Conservation (phyloP, 441 rosid genomes). For the Pelargonium australe region DNA sequence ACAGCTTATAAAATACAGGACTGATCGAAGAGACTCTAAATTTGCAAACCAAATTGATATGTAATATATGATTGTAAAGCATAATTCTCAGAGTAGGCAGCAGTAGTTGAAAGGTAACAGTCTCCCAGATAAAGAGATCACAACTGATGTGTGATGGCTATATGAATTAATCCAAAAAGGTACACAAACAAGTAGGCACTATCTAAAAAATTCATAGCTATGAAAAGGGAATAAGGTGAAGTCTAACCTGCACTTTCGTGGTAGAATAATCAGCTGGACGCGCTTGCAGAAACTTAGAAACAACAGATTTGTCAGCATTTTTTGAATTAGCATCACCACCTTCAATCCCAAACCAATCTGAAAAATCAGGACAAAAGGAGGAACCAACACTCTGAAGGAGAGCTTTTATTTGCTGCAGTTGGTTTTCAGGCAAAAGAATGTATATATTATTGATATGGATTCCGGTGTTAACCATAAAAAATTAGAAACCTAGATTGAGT, state of each 20-base stretch:
- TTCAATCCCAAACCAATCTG: constrained; percentile 75
- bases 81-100: no score
- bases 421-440: constrained; percentile 20
- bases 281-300: constrained; percentile 72
- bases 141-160: no score
- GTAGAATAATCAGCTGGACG: constrained; percentile 78
- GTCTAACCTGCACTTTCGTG: constrained; percentile 39
- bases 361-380: constrained; percentile 63
- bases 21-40: no score
- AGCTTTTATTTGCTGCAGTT: constrained; percentile 79
- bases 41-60: no score
- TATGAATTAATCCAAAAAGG: no score
- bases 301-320: constrained; percentile 75
- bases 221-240: no score
- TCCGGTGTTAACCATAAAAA: background rate
- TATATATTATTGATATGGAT: constrained; percentile 2
- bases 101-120: no score
- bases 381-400: constrained; percentile 69
- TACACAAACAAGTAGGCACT: no score
- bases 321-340: constrained; percentile 47
- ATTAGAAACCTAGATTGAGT: background rate
- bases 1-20: no score
- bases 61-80: no score
- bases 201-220: no score
- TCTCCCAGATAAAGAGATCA: no score